Evolutionary conservation across 228 moss, liverwort and hornwort species (phyloP).

Genomic region (Sphagnum fallax): DNA sequence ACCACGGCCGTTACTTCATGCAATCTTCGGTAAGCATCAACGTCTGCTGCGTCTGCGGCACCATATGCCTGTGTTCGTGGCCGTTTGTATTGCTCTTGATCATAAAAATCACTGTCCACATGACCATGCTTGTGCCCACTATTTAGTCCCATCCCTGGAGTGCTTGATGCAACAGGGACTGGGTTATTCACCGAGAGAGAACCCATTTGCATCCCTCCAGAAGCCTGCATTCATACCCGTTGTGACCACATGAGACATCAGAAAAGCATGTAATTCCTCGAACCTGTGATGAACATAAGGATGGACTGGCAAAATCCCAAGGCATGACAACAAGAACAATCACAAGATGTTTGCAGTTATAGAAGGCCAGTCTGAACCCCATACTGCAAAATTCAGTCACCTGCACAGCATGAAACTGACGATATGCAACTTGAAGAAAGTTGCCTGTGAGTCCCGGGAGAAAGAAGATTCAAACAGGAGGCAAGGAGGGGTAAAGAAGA

Average conservation of each 20-base stretch:
- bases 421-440: too few relatives aligned
- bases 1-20: conserved; percentile 94
- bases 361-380: too few relatives aligned
- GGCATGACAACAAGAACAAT: too few relatives aligned
- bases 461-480: too few relatives aligned
- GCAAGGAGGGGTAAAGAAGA: too few relatives aligned
- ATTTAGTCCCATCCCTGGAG: conserved; percentile 36
- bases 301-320: too few relatives aligned
- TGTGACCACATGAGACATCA: background rate
- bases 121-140: conserved; percentile 54
- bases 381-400: too few relatives aligned
- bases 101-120: conserved; percentile 39
- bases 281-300: too few relatives aligned
- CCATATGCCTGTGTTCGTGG: conserved; percentile 68
- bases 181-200: conserved; percentile 22
- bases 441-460: too few relatives aligned
- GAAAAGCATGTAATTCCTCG: background rate
- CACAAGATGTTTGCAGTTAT: too few relatives aligned
- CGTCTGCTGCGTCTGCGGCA: conserved; percentile 55
- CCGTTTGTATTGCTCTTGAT: conserved; percentile 70
- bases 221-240: conserved; percentile 9
- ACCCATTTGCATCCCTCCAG: conserved; percentile 13
- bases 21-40: conserved; percentile 80
- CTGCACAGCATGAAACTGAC: too few relatives aligned
- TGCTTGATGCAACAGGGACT: conserved; percentile 32